phyloP scores from a whole-genome alignment of 106 monocot species.

The Dioscorea dumetorum region DNA sequence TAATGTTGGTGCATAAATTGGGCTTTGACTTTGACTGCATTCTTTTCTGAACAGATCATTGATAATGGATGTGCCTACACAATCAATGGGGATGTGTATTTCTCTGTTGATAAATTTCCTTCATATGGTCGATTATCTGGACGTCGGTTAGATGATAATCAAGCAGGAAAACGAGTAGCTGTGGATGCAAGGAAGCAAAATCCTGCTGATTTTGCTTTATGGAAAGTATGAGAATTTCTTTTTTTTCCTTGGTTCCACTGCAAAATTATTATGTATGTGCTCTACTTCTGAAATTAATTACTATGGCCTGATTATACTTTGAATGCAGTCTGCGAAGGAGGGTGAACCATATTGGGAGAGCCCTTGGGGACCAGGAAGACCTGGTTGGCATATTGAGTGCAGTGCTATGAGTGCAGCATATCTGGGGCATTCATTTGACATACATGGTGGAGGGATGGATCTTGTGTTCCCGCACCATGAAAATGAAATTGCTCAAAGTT shows the following conservation, averaged over 20 bases:
- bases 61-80: constrained; percentile 81
- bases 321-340: constrained; percentile 57
- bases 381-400: constrained; percentile 99
- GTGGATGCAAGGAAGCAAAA: constrained; percentile 88
- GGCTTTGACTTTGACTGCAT: background rate
- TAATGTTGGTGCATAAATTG: too few species aligned
- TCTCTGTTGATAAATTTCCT: constrained; percentile 84
- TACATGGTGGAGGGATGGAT: constrained; percentile 98
- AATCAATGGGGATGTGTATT: constrained; percentile 84
- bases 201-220: constrained; percentile 97
- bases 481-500: constrained; percentile 98
- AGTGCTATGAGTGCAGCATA: constrained; percentile 97
- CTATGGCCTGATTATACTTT: background rate
- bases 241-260: background rate
- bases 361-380: constrained; percentile 95
- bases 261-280: background rate
- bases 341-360: constrained; percentile 95
- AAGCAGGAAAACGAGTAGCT: constrained; percentile 82
- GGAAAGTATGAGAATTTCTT: constrained; percentile 59
- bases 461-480: constrained; percentile 97
- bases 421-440: constrained; percentile 86
- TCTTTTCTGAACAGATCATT: constrained; percentile 59
- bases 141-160: constrained; percentile 82
- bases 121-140: constrained; percentile 88
- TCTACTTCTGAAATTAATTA: constrained; percentile 1